A percentile compares a stretch with the other conserved stretches of the same genome.
These are phyloP conservation scores for Pisolithus sp. DNA, from an alignment of 768 basidiomycete species.

Conservation along the genomic window DNA sequence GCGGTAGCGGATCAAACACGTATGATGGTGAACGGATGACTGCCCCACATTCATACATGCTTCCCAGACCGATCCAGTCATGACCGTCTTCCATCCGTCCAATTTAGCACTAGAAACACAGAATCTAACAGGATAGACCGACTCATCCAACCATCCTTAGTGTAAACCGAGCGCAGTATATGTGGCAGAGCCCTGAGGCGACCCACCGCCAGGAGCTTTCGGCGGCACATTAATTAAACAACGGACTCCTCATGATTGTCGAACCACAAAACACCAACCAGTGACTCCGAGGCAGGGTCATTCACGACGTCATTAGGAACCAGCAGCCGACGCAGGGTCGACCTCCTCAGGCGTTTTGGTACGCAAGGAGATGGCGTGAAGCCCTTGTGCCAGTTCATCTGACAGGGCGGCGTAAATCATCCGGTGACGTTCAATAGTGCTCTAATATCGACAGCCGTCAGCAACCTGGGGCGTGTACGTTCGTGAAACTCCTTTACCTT, in stretches of 20 bases:
- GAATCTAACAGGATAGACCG: not conserved
- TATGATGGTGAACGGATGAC: conserved; percentile 8
- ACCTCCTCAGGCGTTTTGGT: conserved; percentile 62
- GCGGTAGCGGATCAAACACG: conserved; percentile 25
- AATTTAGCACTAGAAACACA: not conserved
- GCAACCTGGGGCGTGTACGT: conserved; percentile 3
- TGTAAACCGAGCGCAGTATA: not conserved
- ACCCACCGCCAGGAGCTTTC: conserved; percentile 17
- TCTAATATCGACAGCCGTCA: conserved; percentile 33
- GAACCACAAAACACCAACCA: conserved; percentile 4
- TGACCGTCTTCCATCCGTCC: too few species aligned
- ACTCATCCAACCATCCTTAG: not conserved
- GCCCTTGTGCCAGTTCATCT: conserved; percentile 61
- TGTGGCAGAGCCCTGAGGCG: conserved; percentile 12
- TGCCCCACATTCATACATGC: not conserved
- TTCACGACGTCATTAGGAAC: conserved; percentile 21
- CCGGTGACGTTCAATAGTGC: conserved; percentile 73
- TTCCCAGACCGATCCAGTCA: conserved; percentile 1
- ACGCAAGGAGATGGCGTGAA: conserved; percentile 73
- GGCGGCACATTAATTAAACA: conserved; percentile 24
- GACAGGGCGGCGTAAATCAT: conserved; percentile 69
- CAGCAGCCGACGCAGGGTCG: conserved; percentile 15
- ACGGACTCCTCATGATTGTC: conserved; percentile 25
- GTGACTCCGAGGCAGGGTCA: conserved; percentile 3
- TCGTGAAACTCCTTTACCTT: conserved; percentile 44